Conservation (phyloP, 768 basidiomycete genomes). For the Sistotremastrum suecicum region DNA sequence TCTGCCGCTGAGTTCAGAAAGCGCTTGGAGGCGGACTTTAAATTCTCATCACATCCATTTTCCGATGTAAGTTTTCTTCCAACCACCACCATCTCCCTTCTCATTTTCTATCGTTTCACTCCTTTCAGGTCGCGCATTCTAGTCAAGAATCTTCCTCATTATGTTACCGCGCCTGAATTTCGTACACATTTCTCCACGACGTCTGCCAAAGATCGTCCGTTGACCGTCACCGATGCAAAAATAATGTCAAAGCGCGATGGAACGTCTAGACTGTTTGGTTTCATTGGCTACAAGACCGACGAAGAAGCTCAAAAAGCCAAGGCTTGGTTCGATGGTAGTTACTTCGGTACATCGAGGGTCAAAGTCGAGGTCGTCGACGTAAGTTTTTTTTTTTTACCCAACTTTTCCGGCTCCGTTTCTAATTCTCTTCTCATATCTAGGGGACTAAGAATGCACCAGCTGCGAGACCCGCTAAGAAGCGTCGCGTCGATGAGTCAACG, state of each 20-base stretch:
- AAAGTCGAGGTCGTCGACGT: slow-evolving; percentile 70
- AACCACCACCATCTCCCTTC: neutral
- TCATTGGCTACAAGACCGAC: slow-evolving; percentile 78
- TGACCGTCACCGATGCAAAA: slow-evolving; percentile 74
- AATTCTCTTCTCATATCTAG: slow-evolving; percentile 19
- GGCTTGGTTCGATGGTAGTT: slow-evolving; percentile 78
- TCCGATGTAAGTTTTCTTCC: neutral
- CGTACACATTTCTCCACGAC: slow-evolving; percentile 44
- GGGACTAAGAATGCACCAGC: slow-evolving; percentile 54
- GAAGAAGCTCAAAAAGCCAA: slow-evolving; percentile 60
- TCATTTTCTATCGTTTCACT: neutral
- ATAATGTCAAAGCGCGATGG: slow-evolving; percentile 67
- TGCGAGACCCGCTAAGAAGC: slow-evolving; percentile 59
- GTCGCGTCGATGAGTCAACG: slow-evolving; percentile 27
- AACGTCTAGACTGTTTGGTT: slow-evolving; percentile 77
- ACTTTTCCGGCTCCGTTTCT: neutral
- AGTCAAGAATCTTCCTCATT: slow-evolving; percentile 65
- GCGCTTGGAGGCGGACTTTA: neutral
- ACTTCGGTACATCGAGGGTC: slow-evolving; percentile 67
- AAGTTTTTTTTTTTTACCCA: slow-evolving; percentile 15
- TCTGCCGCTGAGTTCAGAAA: no score
- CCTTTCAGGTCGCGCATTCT: slow-evolving; percentile 65
- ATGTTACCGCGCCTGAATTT: slow-evolving; percentile 49
- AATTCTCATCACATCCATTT: neutral
- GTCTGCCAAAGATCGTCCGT: slow-evolving; percentile 35